Base-by-base conservation (phyloP, 2,329 filamentous ascomycete genomes). In the Fusarium sp. region DNA sequence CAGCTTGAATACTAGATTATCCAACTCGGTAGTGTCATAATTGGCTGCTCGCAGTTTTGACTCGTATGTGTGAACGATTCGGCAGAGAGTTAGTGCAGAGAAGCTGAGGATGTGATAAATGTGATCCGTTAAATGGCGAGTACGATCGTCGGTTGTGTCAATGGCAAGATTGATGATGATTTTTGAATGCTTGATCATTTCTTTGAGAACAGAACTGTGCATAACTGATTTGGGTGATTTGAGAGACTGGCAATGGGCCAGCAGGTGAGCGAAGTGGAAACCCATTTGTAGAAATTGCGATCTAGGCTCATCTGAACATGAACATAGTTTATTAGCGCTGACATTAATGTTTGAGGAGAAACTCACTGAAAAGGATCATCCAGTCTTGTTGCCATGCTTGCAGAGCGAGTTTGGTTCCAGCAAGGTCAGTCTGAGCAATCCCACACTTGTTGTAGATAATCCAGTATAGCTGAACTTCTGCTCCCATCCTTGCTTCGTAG, bases 251-350 rank as follows among this genome's bases (percentile, higher is more conserved):
- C 71, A 74, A 32, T 77, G 66, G 0, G 73, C 71, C 4, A 80
- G 50, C 1, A 79, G 73, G 16, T 79, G 69, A 9, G 77, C 77
- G 38, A 80, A 80, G 47, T 79, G 69, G 30, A 77, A 78, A 3
- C 78, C 78, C 72, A 80, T 78, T 42, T 79, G 77, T 0, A 80
- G 69, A 38, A 80, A 80, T 18, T 79, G 78, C 13, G 78, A 79
- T 3, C 78, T 74, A 5, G 77, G 75, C 44, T 79, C 61, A 10
- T 77, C 78, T 79, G n/a, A n/a, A n/a, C n/a, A n/a, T n/a, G n/a
- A n/a, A n/a, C n/a, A n/a, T n/a, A n/a, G n/a, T n/a, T n/a, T n/a
- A n/a, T n/a, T n/a, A n/a, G n/a, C n/a, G n/a, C n/a, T n/a, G n/a
- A n/a, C n/a, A n/a, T n/a, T n/a, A n/a, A n/a, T n/a, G n/a, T n/a